Conservation (phyloP, 2,329 filamentous ascomycete species). For the Macrophomina pseudophaseolina region DNA sequence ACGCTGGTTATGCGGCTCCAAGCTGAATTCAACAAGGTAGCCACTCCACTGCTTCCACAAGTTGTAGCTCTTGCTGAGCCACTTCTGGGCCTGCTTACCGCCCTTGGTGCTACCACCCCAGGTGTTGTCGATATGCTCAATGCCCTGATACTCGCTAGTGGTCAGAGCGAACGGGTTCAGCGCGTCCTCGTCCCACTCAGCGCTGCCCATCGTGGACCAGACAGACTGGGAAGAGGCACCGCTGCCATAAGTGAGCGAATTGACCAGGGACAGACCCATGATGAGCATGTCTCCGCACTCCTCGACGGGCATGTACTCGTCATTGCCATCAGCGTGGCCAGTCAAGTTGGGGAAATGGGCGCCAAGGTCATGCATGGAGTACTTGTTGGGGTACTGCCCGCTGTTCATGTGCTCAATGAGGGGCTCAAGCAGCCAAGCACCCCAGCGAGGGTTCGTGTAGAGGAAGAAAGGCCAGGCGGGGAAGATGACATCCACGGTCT, state of each 20-base stretch:
- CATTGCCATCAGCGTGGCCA: constrained; percentile 71
- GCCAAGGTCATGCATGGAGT: constrained; percentile 79
- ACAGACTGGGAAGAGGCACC: constrained; percentile 62
- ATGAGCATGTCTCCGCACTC: constrained; percentile 84
- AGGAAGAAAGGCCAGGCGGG: constrained; percentile 85
- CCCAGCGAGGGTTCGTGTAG: constrained; percentile 81
- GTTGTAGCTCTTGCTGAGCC: constrained; percentile 71
- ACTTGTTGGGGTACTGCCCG: constrained; percentile 82
- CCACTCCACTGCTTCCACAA: constrained; percentile 79
- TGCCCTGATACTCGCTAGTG: constrained; percentile 56
- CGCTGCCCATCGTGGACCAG: constrained; percentile 56
- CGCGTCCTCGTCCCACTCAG: constrained; percentile 30
- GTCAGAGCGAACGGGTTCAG: constrained; percentile 56
- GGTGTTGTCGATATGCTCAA: constrained; percentile 64
- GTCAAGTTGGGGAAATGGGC: constrained; percentile 77
- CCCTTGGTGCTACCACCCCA: constrained; percentile 64
- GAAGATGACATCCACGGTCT: constrained; percentile 88
- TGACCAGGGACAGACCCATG: constrained; percentile 78
- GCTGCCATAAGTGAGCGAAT: constrained; percentile 70
- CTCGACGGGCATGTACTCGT: constrained; percentile 78
- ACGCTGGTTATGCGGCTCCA: constrained; percentile 76
- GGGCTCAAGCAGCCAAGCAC: constrained; percentile 79
- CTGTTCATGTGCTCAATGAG: constrained; percentile 81
- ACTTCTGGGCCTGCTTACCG: constrained; percentile 63
- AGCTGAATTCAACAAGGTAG: constrained; percentile 75